Percentiles rank a stretch among this genome's conserved stretches.
Evolutionary conservation across 441 rosid genomes (phyloP).

Genomic region (Metrosideros polymorpha): DNA sequence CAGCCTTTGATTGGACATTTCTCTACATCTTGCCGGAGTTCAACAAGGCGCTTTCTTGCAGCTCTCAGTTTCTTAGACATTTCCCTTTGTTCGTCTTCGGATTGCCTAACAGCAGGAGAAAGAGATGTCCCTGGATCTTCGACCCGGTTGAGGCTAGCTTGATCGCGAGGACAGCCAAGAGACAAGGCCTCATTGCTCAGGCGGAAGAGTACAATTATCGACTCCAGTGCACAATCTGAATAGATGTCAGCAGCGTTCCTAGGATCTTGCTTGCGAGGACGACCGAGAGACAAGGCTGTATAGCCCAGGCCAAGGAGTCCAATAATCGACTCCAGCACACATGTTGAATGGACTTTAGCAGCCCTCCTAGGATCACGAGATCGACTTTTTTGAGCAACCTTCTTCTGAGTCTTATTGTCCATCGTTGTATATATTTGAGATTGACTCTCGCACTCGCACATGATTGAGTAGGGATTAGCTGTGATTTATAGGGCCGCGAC

Average conservation of each 20-base stretch:
- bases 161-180: background rate
- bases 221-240: background rate
- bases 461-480: background rate
- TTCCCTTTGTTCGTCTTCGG: background rate
- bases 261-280: background rate
- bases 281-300: background rate
- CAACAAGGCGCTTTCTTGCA: too few relatives aligned
- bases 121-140: background rate
- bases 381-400: background rate
- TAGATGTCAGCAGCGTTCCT: background rate
- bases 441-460: too few relatives aligned
- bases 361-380: background rate
- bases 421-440: background rate
- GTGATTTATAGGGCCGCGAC: background rate
- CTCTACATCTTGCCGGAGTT: too few relatives aligned
- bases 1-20: too few relatives aligned
- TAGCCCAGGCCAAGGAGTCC: background rate
- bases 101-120: background rate
- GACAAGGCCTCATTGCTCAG: background rate
- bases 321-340: background rate
- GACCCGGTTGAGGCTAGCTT: background rate
- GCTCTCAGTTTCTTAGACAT: background rate
- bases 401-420: background rate
- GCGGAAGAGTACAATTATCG: background rate
- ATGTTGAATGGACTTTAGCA: background rate